Base-by-base conservation (phyloP, 306 rosid species). In the Glycine tomentella region DNA sequence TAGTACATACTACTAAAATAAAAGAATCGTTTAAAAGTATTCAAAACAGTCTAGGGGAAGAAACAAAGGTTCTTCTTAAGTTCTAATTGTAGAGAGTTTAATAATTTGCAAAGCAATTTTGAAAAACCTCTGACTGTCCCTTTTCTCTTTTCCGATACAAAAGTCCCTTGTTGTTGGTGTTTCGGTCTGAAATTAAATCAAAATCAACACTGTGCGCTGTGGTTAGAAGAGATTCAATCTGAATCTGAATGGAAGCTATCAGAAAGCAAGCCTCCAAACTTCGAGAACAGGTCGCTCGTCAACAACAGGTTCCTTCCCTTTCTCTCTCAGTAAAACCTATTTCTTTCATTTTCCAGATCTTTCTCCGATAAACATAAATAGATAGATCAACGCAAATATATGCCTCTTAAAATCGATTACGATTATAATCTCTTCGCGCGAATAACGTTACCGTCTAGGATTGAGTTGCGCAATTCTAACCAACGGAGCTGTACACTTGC, bases 261-360 rank as follows among this genome's bases (percentile, higher is more conserved):
- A 84, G 99, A 90, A 95, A 95, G 77, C 99, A 95, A 88, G 99
- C 99, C 56, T 86, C 95, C 74, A 91, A 90, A 88, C 93, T 95
- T 72, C 93, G 99, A 77, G 99, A 95, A 86, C 99, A 95, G 84
- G 99, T 95, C 86, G 97, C 99, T 68, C 87, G 99, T 77, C 99
- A 93, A 61, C 97, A 93, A 38, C 99, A 95, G 97, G 99, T 94
- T 70, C 50, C 2, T 51, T 66, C 56, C 31, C 44, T 38, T 5
- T 68, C 80, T n/a, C n/a, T n/a, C n/a, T 50, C 11, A 14, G 46
- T 12, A 7, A 12, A 57, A 51, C 65, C 72, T 81, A 78, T 68
- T 67, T 25, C 31, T 68, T 67, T 77, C 64, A 45, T 38, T 48
- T 20, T 3, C 63, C 69, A 78, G 88, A 89, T 89, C 88, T 71